Base-by-base conservation (phyloP, 2,329 filamentous ascomycete species). In the Epicoccum nigrum region DNA sequence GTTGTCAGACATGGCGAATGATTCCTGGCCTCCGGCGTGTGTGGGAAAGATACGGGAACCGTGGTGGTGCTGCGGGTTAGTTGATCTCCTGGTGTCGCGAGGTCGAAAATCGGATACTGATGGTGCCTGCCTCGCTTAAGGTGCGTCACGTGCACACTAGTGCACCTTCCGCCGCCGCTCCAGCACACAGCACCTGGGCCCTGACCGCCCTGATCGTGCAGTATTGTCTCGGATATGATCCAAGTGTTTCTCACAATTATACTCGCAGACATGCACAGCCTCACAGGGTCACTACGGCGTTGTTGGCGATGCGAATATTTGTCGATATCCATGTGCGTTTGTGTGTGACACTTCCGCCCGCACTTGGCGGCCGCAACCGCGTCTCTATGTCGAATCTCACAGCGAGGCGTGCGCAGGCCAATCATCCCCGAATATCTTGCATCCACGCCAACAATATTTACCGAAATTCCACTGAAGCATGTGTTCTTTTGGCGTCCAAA, bases 1-100 rank as follows among this genome's bases (percentile, higher is more conserved):
- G 53, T 69, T 65, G 53, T 71, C 69, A 68, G 69, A 69, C 69
- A 71, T 71, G 63, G 65, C 67, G 68, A 66, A 58, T 55, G 54
- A 59, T 65, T 68, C 60, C 59, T 66, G 64, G 58, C 57, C 62
- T 64, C 56, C 53, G 58, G 50, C 48, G 52, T 59, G 46, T 63
- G 56, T 62, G 58, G 39, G 62, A 59, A 56, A 62, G 58, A 60
- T 51, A 59, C 59, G 60, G 54, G 43, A 52, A 61, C 64, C 62
- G 64, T 62, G 58, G 57, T 61, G 62, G 56, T 70, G 63, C 62
- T 68, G 62, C 60, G 59, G 60, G 65, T 70, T 69, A 67, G 68
- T 69, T 48, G 49, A 52, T 42, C 27, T 42, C 49, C 46, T 42
- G 40, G 46, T 50, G 23, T 50, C 46, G 46, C 46, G 38, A 41